Conservation (phyloP, 2,329 filamentous ascomycete species). For the Nothopassalora personata region DNA sequence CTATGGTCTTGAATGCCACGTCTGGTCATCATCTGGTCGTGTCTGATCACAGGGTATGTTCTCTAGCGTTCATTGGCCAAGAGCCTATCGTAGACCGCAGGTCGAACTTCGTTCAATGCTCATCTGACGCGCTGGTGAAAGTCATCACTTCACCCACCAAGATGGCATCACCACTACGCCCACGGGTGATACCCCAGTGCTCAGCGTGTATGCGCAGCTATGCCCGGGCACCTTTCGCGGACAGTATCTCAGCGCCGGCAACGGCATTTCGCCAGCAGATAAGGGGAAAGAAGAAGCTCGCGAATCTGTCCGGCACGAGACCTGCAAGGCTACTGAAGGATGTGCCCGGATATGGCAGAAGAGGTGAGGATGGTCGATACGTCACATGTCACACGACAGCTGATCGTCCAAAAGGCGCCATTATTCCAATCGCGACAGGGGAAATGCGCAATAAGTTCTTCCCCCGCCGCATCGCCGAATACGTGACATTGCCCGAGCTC, state of each 20-base stretch:
- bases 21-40: no score
- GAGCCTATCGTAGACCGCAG: background rate
- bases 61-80: background rate
- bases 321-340: conserved; percentile 50
- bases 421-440: conserved; percentile 48
- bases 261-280: conserved; percentile 26
- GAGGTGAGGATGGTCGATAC: conserved; percentile 32
- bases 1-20: no score
- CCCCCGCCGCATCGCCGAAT: conserved; percentile 48
- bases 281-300: conserved; percentile 35
- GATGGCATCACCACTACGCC: conserved; percentile 11
- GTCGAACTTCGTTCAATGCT: background rate
- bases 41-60: background rate
- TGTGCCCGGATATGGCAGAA: conserved; percentile 47
- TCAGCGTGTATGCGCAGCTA: conserved; percentile 27
- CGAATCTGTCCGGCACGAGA: conserved; percentile 33
- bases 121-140: background rate
- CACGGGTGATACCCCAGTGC: conserved; percentile 26
- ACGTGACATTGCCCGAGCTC: conserved; percentile 44
- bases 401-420: conserved; percentile 38
- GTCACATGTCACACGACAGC: no score
- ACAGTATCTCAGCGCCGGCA: conserved; percentile 5
- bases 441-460: conserved; percentile 54
- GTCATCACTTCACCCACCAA: background rate
- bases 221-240: conserved; percentile 13